Evolutionary conservation across 78 protist species (phyloP).

Genomic region (Pelomyxa schiedti): DNA sequence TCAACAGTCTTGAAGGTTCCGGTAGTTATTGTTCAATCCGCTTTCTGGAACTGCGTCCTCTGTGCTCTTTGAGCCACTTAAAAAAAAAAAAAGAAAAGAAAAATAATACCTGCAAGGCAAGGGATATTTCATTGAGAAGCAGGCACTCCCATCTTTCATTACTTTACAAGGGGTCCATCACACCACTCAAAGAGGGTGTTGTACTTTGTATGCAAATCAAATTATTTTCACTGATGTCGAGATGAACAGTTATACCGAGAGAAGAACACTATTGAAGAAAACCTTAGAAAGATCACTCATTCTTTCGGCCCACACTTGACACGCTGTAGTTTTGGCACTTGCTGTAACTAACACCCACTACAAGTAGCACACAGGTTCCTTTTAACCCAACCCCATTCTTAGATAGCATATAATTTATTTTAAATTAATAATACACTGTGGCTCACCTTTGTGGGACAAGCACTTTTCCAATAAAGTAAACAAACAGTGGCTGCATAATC

Average conservation of each 20-base stretch:
- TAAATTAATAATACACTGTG: neutral
- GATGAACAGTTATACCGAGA: too few species aligned
- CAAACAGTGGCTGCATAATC: conserved; percentile 58
- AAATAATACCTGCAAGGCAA: too few species aligned
- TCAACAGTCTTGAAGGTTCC: conserved; percentile 83
- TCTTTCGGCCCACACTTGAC: conserved; percentile 61
- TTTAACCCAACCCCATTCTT: neutral
- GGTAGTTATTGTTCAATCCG: conserved; percentile 94
- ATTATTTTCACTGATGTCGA: too few species aligned
- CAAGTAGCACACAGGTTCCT: conserved; percentile 93
- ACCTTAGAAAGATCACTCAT: too few species aligned
- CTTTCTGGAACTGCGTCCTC: conserved; percentile 99
- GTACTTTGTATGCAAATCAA: too few species aligned
- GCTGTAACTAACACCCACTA: conserved; percentile 99
- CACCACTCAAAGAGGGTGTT: conserved; percentile 83
- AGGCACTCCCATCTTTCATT: conserved; percentile 84
- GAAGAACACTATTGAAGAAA: too few species aligned
- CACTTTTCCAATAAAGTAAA: conserved; percentile 70
- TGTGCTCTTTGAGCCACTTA: too few species aligned
- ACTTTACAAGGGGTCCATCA: conserved; percentile 96
- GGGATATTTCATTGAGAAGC: conserved; percentile 94
- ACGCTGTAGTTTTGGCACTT: conserved; percentile 91
- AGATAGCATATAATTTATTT: neutral
- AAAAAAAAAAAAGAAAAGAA: too few species aligned
- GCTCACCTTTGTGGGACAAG: conserved; percentile 15